Evolutionary conservation across 176 grass and related monocot genomes (phyloP).

Genomic region (Oropetium thomaeum): DNA sequence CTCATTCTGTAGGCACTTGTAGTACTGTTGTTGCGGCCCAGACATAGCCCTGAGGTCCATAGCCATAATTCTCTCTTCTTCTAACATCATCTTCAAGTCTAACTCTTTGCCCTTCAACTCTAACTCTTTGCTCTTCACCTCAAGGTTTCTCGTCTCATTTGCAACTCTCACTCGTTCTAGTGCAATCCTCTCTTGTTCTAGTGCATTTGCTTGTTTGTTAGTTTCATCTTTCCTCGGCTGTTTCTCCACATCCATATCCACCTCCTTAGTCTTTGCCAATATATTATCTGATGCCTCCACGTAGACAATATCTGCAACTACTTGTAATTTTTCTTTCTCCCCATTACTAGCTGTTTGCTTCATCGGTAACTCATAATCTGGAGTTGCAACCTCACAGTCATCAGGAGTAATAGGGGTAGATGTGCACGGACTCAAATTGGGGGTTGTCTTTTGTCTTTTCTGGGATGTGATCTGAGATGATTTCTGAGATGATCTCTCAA

Average conservation of each 20-base stretch:
- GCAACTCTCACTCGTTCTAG: slow-evolving; percentile 13
- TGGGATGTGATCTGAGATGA: not conserved
- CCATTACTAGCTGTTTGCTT: not conserved
- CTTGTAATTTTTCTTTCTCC: not conserved
- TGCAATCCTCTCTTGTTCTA: slow-evolving; percentile 1
- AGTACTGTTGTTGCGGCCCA: slow-evolving; percentile 6
- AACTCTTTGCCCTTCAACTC: slow-evolving; percentile 27
- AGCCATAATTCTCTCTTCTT: slow-evolving; percentile 26
- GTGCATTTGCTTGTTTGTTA: not conserved
- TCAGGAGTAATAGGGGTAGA: not conserved
- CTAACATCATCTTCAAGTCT: slow-evolving; percentile 26
- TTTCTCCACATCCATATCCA: not conserved
- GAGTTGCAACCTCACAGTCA: not conserved
- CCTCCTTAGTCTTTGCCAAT: not conserved
- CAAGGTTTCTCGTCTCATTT: slow-evolving; percentile 10
- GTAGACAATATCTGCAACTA: not conserved
- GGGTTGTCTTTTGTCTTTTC: not conserved
- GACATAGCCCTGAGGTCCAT: not conserved
- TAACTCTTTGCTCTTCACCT: slow-evolving; percentile 20
- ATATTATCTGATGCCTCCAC: not conserved
- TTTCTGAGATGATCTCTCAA: not conserved
- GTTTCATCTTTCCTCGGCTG: not conserved
- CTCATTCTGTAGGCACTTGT: slow-evolving; percentile 17
- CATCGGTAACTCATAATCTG: not conserved
- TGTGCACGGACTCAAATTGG: not conserved